Evolutionary conservation across 176 grass and related monocot species (phyloP), one percentile per base, ranked within the genome.

Genomic region (Aegilops speltoides): DNA sequence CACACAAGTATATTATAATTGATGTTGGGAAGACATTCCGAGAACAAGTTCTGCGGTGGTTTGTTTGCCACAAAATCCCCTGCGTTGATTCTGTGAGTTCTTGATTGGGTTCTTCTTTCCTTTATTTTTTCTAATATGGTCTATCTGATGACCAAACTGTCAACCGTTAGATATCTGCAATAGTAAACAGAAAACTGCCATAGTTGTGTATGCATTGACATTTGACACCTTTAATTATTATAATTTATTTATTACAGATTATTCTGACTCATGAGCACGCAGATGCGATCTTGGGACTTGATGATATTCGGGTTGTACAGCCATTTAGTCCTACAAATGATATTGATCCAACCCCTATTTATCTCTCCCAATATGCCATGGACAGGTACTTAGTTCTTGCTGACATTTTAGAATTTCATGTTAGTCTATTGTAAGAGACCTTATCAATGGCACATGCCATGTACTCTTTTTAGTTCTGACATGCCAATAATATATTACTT

Each of bases 1-100:
- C 64, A 68, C 96, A 91, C 77, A 90, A 86, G 29, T 96, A 98
- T 88, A 94, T 98, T 59, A 81, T 94, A 19, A 96, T 98, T n/a
- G 96, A 98, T 86, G 91, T 89, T 68, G 96, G 96, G 79, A 98
- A 98, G 73, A 94, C 86, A 78, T 96, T 98, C 81, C 85, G 93
- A 83, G 96, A 98, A 78, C 96, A 98, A 92, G 93, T 98, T 81
- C 89, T 98, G 69, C 86, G 93, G 40, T 98, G 96, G 96, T 98
- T 98, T 68, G 94, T 95, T 82, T 81, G 10, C 82, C 93, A 98
- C 76, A 95, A 94, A 86, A 96, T 98, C 60, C 96, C 96, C 57
- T 88, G 89, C 50, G 90, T 98, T 73, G 93, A 98, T 92, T 94
- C 96, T 48, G 93, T 98, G 86, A 89, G 93, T 95, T 80, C 46